Evolutionary conservation across 1,284 basidiomycete genomes (phyloP).

Genomic region (Boletus semigastroideus): DNA sequence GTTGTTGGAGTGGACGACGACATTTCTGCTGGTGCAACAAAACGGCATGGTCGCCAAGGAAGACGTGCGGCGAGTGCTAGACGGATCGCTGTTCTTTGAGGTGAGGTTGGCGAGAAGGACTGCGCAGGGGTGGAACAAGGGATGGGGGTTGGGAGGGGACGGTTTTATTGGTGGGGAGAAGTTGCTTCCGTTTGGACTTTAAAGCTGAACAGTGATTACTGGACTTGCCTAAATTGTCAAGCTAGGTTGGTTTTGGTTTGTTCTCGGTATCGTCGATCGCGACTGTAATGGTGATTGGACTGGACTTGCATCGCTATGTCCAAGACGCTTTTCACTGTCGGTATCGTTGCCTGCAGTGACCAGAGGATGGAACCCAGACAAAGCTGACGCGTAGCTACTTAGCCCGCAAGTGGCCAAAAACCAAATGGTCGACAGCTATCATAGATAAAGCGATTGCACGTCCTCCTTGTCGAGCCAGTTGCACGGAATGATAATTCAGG

Average conservation of each 20-base stretch:
- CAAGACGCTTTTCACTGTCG: too few species aligned
- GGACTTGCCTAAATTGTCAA: slow-evolving; percentile 7
- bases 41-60: slow-evolving; percentile 30
- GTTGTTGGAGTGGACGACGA: slow-evolving; percentile 35
- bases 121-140: slow-evolving; percentile 29
- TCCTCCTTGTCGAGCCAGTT: too few species aligned
- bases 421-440: too few species aligned
- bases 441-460: too few species aligned
- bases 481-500: too few species aligned
- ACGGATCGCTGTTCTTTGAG: slow-evolving; percentile 33
- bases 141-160: slow-evolving; percentile 30
- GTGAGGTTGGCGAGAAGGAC: slow-evolving; percentile 16
- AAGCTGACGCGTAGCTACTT: too few species aligned
- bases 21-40: slow-evolving; percentile 30
- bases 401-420: too few species aligned
- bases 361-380: too few species aligned
- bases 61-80: slow-evolving; percentile 28
- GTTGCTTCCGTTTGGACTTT: slow-evolving; percentile 29
- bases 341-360: too few species aligned
- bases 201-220: slow-evolving; percentile 3
- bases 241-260: slow-evolving; percentile 4
- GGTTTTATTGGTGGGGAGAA: slow-evolving; percentile 33
- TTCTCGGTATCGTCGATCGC: background rate
- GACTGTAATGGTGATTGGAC: background rate
- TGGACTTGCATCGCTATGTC: too few species aligned